Percentiles rank a stretch among this genome's conserved stretches.
Evolutionary conservation across 176 grass and related monocot genomes (phyloP).

Genomic region (Oropetium thomaeum): DNA sequence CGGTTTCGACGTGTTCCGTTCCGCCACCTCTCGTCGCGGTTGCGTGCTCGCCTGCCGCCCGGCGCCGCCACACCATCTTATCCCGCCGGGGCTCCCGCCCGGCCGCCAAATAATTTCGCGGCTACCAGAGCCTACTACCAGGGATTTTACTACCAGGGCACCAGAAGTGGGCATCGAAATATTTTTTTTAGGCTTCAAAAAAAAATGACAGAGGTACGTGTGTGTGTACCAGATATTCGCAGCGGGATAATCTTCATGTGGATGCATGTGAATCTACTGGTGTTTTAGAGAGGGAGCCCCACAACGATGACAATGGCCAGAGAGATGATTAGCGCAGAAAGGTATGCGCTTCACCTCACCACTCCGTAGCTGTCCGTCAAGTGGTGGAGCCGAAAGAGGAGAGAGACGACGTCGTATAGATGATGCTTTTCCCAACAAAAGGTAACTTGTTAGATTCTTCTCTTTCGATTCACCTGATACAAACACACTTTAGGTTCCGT

Average conservation of each 20-base stretch:
- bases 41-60: too few species aligned
- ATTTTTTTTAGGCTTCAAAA: too few species aligned
- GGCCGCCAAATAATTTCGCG: too few species aligned
- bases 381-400: constrained; percentile 21
- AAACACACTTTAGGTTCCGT: too few species aligned
- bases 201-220: not conserved
- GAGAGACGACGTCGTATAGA: not conserved
- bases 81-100: too few species aligned
- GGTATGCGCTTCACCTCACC: constrained; percentile 10
- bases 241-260: not conserved
- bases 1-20: too few species aligned
- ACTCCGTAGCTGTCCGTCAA: not conserved
- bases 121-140: too few species aligned
- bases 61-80: too few species aligned
- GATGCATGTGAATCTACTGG: not conserved
- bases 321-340: constrained; percentile 19
- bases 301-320: not conserved
- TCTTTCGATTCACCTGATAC: too few species aligned
- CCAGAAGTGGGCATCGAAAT: not conserved
- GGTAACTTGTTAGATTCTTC: not conserved
- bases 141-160: too few species aligned
- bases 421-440: not conserved
- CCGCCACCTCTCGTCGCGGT: too few species aligned
- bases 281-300: not conserved
- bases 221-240: not conserved